Conservation (phyloP, 805 yeast genomes). For the Candida montana region DNA sequence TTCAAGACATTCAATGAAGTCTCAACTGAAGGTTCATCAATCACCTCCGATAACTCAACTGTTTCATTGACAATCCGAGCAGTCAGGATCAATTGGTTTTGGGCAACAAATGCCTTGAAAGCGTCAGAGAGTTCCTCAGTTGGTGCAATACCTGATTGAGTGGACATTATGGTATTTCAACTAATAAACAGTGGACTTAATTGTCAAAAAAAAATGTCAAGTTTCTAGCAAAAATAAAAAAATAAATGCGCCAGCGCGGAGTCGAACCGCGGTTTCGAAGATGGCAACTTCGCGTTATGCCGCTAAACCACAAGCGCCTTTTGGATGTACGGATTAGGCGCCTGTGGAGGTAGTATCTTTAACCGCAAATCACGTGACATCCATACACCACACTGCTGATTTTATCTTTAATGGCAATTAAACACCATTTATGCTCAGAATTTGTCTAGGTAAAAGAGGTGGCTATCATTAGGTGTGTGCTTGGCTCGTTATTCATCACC, state of each 20-base stretch:
- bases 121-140: slow-evolving; percentile 38
- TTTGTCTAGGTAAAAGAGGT: no score
- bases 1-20: slow-evolving; percentile 33
- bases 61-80: slow-evolving; percentile 33
- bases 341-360: no score
- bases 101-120: slow-evolving; percentile 38
- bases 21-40: slow-evolving; percentile 29
- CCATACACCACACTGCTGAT: no score
- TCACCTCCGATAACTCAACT: slow-evolving; percentile 29
- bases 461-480: no score
- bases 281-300: slow-evolving; percentile 49
- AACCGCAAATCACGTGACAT: no score
- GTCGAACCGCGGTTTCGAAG: slow-evolving; percentile 42
- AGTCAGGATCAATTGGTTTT: slow-evolving; percentile 30
- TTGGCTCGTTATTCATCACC: no score
- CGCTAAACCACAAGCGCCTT: slow-evolving; percentile 39
- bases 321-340: background rate
- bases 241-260: slow-evolving; percentile 13
- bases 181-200: no score
- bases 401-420: no score
- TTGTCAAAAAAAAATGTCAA: background rate
- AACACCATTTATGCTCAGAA: no score
- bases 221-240: background rate
- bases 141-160: slow-evolving; percentile 56
- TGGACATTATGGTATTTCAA: slow-evolving; percentile 53